Conservation (phyloP, 2,329 filamentous ascomycete genomes). For the Metarhizium brunneum region DNA sequence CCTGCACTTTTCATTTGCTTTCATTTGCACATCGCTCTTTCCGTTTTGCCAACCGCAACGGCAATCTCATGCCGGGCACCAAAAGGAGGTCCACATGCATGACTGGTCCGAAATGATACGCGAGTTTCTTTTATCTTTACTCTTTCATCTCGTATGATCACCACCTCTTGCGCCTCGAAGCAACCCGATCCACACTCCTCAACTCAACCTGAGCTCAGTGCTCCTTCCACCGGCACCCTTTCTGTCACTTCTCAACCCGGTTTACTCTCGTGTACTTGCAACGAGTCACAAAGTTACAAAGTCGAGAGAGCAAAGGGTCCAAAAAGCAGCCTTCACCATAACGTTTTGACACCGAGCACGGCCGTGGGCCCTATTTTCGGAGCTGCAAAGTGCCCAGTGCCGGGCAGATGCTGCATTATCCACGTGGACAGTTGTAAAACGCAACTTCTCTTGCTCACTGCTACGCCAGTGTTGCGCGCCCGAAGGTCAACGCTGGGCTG, state of each 20-base stretch:
- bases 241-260: neutral
- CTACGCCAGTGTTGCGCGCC: neutral
- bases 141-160: neutral
- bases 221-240: neutral
- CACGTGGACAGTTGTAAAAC: neutral
- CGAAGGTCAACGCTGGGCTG: neutral
- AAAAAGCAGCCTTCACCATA: neutral
- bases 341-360: neutral
- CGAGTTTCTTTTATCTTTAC: neutral
- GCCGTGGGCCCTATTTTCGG: neutral
- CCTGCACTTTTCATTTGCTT: neutral
- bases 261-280: neutral
- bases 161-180: neutral
- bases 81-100: neutral
- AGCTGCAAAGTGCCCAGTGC: neutral
- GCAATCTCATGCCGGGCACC: neutral
- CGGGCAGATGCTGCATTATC: neutral
- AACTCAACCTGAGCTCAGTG: too few relatives aligned
- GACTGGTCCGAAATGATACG: neutral
- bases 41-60: neutral
- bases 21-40: neutral
- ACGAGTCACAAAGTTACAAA: neutral
- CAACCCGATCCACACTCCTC: neutral
- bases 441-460: neutral
- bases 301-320: neutral